Evolutionary conservation across 2,329 filamentous ascomycete genomes (phyloP).

Genomic region (Cercospora janseana): DNA sequence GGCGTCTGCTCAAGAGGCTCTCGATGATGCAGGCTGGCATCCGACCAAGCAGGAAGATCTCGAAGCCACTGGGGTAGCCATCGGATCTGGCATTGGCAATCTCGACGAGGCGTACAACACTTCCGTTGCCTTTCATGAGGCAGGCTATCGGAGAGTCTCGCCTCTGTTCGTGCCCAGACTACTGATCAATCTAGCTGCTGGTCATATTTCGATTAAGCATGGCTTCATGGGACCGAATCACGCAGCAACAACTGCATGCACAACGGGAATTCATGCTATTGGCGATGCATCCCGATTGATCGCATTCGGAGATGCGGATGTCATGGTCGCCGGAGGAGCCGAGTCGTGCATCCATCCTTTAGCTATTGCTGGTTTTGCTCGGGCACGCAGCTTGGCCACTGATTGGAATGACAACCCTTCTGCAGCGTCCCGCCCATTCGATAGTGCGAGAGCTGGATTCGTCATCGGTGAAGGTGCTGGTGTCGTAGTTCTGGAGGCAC

Average conservation of each 20-base stretch:
- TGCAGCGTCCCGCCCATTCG: conserved; percentile 81
- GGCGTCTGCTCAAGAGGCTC: conserved; percentile 79
- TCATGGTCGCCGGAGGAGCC: conserved; percentile 94
- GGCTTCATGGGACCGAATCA: conserved; percentile 90
- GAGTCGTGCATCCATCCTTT: conserved; percentile 96
- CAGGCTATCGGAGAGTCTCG: conserved; percentile 87
- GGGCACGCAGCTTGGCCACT: conserved; percentile 81
- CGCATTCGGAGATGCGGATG: conserved; percentile 82
- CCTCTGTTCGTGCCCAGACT: conserved; percentile 91
- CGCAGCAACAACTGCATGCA: conserved; percentile 89
- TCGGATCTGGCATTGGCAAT: conserved; percentile 94
- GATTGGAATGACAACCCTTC: conserved; percentile 70
- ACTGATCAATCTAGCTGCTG: conserved; percentile 90
- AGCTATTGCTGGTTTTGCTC: conserved; percentile 85
- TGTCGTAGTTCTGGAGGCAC: conserved; percentile 75
- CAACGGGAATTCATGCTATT: conserved; percentile 90
- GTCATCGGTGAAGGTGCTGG: conserved; percentile 92
- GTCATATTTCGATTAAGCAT: conserved; percentile 90
- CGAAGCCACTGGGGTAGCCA: conserved; percentile 81
- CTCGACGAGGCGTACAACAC: conserved; percentile 87
- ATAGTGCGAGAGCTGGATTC: conserved; percentile 75
- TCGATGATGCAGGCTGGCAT: conserved; percentile 77
- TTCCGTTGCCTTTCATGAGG: conserved; percentile 69
- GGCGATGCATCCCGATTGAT: conserved; percentile 94
- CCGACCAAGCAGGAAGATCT: conserved; percentile 60